A percentile compares a stretch with the other conserved stretches of the same genome.
phyloP scores from a whole-genome alignment of 768 basidiomycete species.

The Suillus placidus region DNA sequence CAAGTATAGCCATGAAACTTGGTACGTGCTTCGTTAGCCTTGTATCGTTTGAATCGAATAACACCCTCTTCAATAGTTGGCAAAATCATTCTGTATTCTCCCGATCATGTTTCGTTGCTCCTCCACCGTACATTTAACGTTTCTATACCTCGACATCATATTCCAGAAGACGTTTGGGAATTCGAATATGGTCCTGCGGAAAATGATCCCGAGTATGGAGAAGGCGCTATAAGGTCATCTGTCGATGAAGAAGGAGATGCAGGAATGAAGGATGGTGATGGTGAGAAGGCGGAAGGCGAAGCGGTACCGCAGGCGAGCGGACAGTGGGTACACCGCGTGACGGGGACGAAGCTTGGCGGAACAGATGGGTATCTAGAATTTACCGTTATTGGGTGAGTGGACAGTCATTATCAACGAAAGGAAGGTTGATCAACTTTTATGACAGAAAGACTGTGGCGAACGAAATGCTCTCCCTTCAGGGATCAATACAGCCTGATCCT shows the following conservation, averaged over 20 bases:
- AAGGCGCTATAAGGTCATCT: constrained; percentile 19
- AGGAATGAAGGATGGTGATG: constrained; percentile 16
- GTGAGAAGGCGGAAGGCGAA: constrained; percentile 18
- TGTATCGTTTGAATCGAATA: background rate
- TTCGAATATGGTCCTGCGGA: constrained; percentile 87
- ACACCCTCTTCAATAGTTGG: constrained; percentile 54
- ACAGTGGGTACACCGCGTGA: constrained; percentile 76
- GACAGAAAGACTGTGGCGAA: constrained; percentile 84
- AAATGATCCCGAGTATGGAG: constrained; percentile 74
- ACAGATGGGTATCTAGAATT: constrained; percentile 71
- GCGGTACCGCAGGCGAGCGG: constrained; percentile 56
- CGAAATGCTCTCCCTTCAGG: constrained; percentile 89
- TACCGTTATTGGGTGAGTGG: constrained; percentile 82
- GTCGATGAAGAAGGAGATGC: constrained; percentile 8
- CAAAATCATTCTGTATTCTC: constrained; percentile 86
- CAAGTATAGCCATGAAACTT: constrained; percentile 77
- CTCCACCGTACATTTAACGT: constrained; percentile 93
- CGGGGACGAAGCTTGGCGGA: constrained; percentile 71
- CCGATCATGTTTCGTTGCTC: constrained; percentile 89
- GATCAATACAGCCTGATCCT: constrained; percentile 56
- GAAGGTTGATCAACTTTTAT: constrained; percentile 14
- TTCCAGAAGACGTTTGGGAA: constrained; percentile 76
- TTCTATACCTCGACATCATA: constrained; percentile 91
- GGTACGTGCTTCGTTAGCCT: constrained; percentile 40
- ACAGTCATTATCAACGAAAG: constrained; percentile 11